phyloP scores from a whole-genome alignment of 768 basidiomycete genomes.

The Imleria badia region DNA sequence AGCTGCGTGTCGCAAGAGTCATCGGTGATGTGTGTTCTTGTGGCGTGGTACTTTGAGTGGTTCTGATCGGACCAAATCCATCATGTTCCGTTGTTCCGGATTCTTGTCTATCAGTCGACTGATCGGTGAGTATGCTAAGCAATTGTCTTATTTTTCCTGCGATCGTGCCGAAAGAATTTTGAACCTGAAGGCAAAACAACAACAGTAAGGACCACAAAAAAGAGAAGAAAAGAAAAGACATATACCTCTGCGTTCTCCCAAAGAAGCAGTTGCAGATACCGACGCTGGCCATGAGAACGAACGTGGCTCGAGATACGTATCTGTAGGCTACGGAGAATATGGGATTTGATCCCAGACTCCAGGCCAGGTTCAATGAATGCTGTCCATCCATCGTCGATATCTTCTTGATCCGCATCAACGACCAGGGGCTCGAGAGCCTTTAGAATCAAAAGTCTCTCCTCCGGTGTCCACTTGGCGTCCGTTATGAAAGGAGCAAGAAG shows the following conservation, averaged over 20 bases:
- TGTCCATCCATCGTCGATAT: slow-evolving; percentile 35
- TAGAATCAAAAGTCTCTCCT: slow-evolving; percentile 66
- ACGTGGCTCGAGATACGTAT: slow-evolving; percentile 5
- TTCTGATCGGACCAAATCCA: slow-evolving; percentile 56
- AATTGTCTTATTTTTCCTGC: slow-evolving; percentile 38
- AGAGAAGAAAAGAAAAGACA: slow-evolving; percentile 11
- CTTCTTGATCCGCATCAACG: slow-evolving; percentile 35
- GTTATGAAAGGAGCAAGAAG: slow-evolving; percentile 43
- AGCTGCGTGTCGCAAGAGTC: slow-evolving; percentile 30
- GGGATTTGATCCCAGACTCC: slow-evolving; percentile 63
- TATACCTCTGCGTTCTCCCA: slow-evolving; percentile 74
- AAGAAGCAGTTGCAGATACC: slow-evolving; percentile 52
- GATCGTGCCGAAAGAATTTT: slow-evolving; percentile 42
- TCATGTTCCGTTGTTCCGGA: slow-evolving; percentile 47
- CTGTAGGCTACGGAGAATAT: slow-evolving; percentile 43
- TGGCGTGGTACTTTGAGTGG: slow-evolving; percentile 33
- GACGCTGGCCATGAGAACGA: slow-evolving; percentile 23
- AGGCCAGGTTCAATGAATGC: slow-evolving; percentile 48
- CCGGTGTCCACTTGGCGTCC: slow-evolving; percentile 47
- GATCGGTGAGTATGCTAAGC: slow-evolving; percentile 38
- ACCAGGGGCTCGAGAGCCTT: slow-evolving; percentile 67
- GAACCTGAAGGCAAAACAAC: slow-evolving; percentile 43
- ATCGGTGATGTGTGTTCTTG: slow-evolving; percentile 29
- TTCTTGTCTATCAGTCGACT: slow-evolving; percentile 15
- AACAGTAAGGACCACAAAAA: neutral